Evolutionary conservation across 345 rosid genomes (phyloP), one percentile per base, ranked within the genome.

Genomic region (Bruguiera sexangula): DNA sequence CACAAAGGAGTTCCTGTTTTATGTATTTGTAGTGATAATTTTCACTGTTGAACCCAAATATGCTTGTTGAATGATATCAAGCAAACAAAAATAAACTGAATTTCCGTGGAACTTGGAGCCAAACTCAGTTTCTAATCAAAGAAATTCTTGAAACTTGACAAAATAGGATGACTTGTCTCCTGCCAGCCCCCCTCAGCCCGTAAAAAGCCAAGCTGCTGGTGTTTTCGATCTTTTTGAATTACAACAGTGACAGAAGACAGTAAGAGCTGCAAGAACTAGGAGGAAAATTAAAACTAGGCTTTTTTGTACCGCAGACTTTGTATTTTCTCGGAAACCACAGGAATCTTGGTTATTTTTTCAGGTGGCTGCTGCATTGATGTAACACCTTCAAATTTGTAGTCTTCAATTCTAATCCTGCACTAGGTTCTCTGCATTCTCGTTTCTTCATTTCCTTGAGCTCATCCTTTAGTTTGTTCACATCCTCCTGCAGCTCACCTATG

Each of bases 401-500:
- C 18, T 43, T 43, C 15, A 8, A 43, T 43, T 43, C 50, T 43
- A 43, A 3, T 43, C 15, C 50, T 43, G 50, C 19, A 4, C 11
- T 43, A 5, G 18, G 15, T 63, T 79, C 73, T n/a, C 63, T 70
- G 39, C 75, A 71, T 60, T 59, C 55, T 52, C 58, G 79, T 62
- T 84, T 81, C 65, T 84, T 80, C 60, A 80, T 66, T 79, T 83
- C 73, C 69, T 66, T 74, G 46, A 91, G 88, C 50, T 43, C 50
- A 13, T 84, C 84, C 69, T 81, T 70, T 31, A 95, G 85, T 52
- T 72, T 75, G 82, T 81, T 81, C 68, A 73, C 71, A 81, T 90
- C 78, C 48, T 63, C 67, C 69, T 73, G 46, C 78, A 92, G 73
- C 79, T 88, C 84, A n/a, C 58, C 71, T 56, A 95, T 87, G 77